Evolutionary conservation across 306 rosid genomes (phyloP), one percentile per base, ranked within the genome.

Genomic region (Coriaria nepalensis): DNA sequence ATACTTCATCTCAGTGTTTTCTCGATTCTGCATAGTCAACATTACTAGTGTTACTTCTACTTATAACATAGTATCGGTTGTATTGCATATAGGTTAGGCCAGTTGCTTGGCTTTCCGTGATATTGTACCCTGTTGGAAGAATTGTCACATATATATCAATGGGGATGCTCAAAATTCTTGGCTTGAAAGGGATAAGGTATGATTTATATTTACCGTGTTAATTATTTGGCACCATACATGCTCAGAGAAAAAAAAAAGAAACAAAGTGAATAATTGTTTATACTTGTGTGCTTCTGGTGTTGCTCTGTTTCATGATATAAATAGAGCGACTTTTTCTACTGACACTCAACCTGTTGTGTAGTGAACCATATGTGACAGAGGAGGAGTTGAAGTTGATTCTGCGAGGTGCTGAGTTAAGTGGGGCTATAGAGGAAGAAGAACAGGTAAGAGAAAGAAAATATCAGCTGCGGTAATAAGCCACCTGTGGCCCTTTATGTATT

Each of bases 351-450:
- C 49, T 55, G 33, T 52, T 65, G 50, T 73, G 47, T 67, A 92
- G 98, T 50, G 96, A 92, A 60, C 98, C 98, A 14, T 92, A 79
- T 78, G 98, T 92, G 56, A 92, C 98, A 46, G 98, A 92, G 61
- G 98, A 92, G 38, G 98, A 92, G 65, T 76, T 92, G 61, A 92
- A 92, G 68, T 66, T 86, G 81, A 92, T 92, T 94, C 63, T 92
- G 71, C 78, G 98, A 67, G 98, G 98, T 62, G 98, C 98, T 48
- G 98, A 92, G 50, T 64, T 92, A 74, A 92, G 98, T 49, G 98
- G 98, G 55, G 98, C 96, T 45, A 92, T 92, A 49, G 98, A 92
- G 73, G 98, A 92, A 80, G 98, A 92, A 73, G 98, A 92, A 63
- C 98, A 92, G 94, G 98, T 92, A 78, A 45, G 71, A 61, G 50